These are phyloP conservation scores for Chamaenerion angustifolium DNA, from an alignment of 345 rosid species.

Conservation along the genomic window DNA sequence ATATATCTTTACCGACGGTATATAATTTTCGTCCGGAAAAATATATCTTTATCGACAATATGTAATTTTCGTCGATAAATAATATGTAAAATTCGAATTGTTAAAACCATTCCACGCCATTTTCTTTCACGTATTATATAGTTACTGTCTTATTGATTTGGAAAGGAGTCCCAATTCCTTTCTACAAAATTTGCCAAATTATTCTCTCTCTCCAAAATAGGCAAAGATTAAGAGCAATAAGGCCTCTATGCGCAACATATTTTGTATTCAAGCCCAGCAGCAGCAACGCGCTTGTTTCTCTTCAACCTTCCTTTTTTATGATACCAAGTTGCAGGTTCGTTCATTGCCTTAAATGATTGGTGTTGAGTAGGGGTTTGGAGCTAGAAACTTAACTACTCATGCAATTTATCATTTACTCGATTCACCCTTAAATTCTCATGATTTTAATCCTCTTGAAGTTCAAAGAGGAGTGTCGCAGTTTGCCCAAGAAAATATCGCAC, in stretches of 20 bases:
- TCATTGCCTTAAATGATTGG: background rate
- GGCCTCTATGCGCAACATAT: conserved; percentile 17
- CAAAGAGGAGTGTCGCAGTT: conserved; percentile 82
- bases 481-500: conserved; percentile 60
- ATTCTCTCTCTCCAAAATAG: conserved; percentile 7
- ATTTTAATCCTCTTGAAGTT: conserved; percentile 30
- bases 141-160: too few species aligned
- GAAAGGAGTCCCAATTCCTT: background rate
- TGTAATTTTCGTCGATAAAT: too few species aligned
- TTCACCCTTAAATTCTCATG: background rate
- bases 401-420: too few species aligned
- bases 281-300: conserved; percentile 38
- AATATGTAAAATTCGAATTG: too few species aligned
- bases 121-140: too few species aligned
- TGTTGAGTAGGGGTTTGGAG: too few species aligned
- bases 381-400: too few species aligned
- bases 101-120: too few species aligned
- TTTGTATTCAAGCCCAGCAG: conserved; percentile 9
- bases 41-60: too few species aligned
- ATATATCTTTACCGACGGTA: too few species aligned
- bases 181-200: background rate
- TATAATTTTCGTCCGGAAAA: too few species aligned
- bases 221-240: conserved; percentile 27
- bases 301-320: conserved; percentile 70
- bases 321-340: conserved; percentile 76